Conservation (phyloP, 352 stramenopile species). For the Globisporangium spiculum region DNA sequence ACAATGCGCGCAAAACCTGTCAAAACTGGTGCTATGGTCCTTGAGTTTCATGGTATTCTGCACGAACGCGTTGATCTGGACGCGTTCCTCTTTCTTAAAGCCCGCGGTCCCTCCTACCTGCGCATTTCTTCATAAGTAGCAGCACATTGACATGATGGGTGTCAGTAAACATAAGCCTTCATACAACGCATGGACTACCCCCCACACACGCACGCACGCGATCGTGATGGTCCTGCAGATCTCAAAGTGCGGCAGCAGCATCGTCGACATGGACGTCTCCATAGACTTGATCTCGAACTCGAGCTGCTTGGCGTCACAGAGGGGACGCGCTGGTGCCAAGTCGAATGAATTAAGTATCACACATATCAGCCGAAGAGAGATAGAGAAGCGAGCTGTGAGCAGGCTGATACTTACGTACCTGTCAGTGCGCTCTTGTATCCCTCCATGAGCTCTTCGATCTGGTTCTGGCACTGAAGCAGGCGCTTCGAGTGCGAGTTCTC, state of each 20-base stretch:
- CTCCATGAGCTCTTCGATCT: slow-evolving; percentile 29
- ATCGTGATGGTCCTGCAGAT: slow-evolving; percentile 55
- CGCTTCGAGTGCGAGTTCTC: slow-evolving; percentile 35
- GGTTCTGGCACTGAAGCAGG: slow-evolving; percentile 25
- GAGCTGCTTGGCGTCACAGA: slow-evolving; percentile 35
- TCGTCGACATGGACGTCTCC: slow-evolving; percentile 43
- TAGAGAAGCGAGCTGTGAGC: neutral
- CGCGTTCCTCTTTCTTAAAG: slow-evolving; percentile 28
- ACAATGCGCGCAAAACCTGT: slow-evolving; percentile 21
- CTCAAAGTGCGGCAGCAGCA: slow-evolving; percentile 53
- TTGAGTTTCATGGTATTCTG: slow-evolving; percentile 28
- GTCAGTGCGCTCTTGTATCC: slow-evolving; percentile 29
- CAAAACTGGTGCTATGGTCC: slow-evolving; percentile 21
- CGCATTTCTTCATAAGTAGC: slow-evolving; percentile 29
- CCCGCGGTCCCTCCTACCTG: slow-evolving; percentile 23
- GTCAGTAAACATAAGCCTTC: no score
- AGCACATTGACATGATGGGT: neutral
- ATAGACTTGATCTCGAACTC: slow-evolving; percentile 37
- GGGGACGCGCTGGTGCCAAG: slow-evolving; percentile 25
- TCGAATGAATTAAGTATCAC: slow-evolving; percentile 2
- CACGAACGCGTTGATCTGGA: slow-evolving; percentile 37
- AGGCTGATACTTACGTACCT: slow-evolving; percentile 15
- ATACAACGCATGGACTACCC: no score
- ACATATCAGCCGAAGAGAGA: neutral
- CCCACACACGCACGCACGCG: slow-evolving; percentile 23